Evolutionary conservation across 805 yeast species (phyloP).

Genomic region (Candida wancherniae): DNA sequence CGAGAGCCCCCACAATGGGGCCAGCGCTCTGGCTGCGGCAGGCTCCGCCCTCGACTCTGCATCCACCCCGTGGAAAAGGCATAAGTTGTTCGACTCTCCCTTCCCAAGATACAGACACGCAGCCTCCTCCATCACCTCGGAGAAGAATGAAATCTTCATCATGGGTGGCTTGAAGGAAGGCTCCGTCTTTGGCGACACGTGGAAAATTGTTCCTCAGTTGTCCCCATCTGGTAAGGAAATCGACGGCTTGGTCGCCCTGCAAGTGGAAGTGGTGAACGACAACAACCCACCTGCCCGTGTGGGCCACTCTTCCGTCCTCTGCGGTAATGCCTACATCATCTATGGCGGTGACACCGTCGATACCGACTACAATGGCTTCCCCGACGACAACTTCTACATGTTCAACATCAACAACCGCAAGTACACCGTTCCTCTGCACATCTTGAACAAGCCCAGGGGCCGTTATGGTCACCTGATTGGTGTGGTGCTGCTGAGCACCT

Average conservation of each 20-base stretch:
- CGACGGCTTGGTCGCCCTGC: slow-evolving; percentile 26
- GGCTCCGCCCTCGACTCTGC: slow-evolving; percentile 17
- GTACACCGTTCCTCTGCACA: slow-evolving; percentile 42
- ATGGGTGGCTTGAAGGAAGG: slow-evolving; percentile 96
- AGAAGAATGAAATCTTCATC: slow-evolving; percentile 73
- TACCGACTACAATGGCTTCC: slow-evolving; percentile 65
- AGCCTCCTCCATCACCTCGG: slow-evolving; percentile 61
- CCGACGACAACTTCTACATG: slow-evolving; percentile 87
- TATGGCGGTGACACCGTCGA: slow-evolving; percentile 96
- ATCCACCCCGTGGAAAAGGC: slow-evolving; percentile 61
- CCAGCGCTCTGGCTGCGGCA: slow-evolving; percentile 23
- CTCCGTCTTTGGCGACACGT: slow-evolving; percentile 90
- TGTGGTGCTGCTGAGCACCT: slow-evolving; percentile 51
- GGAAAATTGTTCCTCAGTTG: slow-evolving; percentile 67
- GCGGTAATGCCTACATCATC: slow-evolving; percentile 92
- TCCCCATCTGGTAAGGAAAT: slow-evolving; percentile 18
- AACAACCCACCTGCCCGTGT: slow-evolving; percentile 93
- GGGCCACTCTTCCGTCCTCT: slow-evolving; percentile 86
- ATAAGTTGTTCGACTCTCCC: slow-evolving; percentile 67
- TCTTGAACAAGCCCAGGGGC: slow-evolving; percentile 69
- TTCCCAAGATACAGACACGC: slow-evolving; percentile 95
- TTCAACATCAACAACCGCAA: slow-evolving; percentile 54
- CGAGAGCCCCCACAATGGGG: not conserved
- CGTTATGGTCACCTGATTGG: slow-evolving; percentile 91
- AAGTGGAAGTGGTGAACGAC: slow-evolving; percentile 50